Evolutionary conservation across 164 flowering plant species (phyloP).

Genomic region (Paratinospora sagittata): DNA sequence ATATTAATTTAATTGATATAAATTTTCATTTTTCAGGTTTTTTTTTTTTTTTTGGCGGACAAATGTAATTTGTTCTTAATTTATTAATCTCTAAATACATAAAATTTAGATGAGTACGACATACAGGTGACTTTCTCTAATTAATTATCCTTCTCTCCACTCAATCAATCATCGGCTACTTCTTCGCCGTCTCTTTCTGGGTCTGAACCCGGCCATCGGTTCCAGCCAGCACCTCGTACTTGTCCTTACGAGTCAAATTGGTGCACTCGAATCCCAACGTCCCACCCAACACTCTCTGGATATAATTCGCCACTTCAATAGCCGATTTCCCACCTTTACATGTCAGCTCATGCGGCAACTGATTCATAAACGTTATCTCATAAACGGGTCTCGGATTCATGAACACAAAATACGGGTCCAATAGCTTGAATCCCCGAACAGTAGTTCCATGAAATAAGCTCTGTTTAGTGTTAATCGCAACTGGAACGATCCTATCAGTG

Average conservation of each 20-base stretch:
- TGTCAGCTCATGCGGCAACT: conserved; percentile 65
- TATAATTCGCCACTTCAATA: conserved; percentile 55
- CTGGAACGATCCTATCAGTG: no score
- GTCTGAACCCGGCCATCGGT: conserved; percentile 34
- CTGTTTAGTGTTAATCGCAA: no score
- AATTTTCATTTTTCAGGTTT: no score
- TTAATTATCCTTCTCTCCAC: neutral
- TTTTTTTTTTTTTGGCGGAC: neutral
- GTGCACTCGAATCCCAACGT: no score
- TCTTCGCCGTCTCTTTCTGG: conserved; percentile 17
- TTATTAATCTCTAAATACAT: neutral
- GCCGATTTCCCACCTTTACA: conserved; percentile 45
- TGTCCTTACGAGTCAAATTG: conserved; percentile 56
- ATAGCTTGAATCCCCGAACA: conserved; percentile 55
- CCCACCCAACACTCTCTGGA: conserved; percentile 48
- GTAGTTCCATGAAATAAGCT: no score
- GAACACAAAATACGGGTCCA: conserved; percentile 79
- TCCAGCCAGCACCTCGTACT: conserved; percentile 45
- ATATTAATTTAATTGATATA: no score
- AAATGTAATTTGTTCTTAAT: no score
- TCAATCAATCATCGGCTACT: no score
- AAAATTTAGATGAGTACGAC: neutral
- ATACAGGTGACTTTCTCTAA: no score
- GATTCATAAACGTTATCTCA: conserved; percentile 72
- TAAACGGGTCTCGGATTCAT: conserved; percentile 79